Percentiles rank a stretch among this genome's conserved stretches.
Evolutionary conservation across 768 basidiomycete genomes (phyloP).

Genomic region (Phlegmacium glaucopus): DNA sequence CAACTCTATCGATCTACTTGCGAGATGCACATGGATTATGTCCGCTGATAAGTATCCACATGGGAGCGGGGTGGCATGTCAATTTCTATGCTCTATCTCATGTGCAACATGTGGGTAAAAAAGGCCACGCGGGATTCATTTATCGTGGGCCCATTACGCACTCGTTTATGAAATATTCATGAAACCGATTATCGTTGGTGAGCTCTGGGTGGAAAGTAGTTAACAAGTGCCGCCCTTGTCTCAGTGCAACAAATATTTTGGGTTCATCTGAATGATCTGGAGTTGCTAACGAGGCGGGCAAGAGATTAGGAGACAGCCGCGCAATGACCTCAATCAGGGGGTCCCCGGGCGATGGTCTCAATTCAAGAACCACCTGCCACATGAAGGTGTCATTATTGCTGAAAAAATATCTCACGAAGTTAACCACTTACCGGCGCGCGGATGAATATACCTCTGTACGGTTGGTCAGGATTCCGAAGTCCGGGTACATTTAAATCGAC

Average conservation of each 20-base stretch:
- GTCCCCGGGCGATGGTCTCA: slow-evolving; percentile 44
- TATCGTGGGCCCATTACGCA: slow-evolving; percentile 48
- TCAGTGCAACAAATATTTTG: slow-evolving; percentile 75
- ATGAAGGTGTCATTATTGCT: not conserved
- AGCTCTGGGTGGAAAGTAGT: slow-evolving; percentile 96
- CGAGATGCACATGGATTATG: too few species aligned
- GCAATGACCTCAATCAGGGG: slow-evolving; percentile 69
- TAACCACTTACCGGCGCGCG: slow-evolving; percentile 73
- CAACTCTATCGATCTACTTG: too few species aligned
- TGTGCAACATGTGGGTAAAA: too few species aligned
- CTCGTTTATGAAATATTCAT: slow-evolving; percentile 83
- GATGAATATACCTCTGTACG: slow-evolving; percentile 88
- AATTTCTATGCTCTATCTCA: too few species aligned
- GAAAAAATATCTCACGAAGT: not conserved
- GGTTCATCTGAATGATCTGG: slow-evolving; percentile 50
- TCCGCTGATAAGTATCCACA: too few species aligned
- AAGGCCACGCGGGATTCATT: too few species aligned
- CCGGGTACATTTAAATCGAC: slow-evolving; percentile 63
- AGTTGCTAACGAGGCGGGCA: slow-evolving; percentile 37
- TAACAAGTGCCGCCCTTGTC: slow-evolving; percentile 80
- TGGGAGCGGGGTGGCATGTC: too few species aligned
- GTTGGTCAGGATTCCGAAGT: slow-evolving; percentile 52
- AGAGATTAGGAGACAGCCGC: slow-evolving; percentile 53
- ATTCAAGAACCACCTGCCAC: slow-evolving; percentile 57
- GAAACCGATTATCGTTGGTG: slow-evolving; percentile 82